A percentile compares a stretch with the other conserved stretches of the same genome.
Evolutionary conservation across 2,329 filamentous ascomycete genomes (phyloP).

Genomic region (Alternaria alternata): DNA sequence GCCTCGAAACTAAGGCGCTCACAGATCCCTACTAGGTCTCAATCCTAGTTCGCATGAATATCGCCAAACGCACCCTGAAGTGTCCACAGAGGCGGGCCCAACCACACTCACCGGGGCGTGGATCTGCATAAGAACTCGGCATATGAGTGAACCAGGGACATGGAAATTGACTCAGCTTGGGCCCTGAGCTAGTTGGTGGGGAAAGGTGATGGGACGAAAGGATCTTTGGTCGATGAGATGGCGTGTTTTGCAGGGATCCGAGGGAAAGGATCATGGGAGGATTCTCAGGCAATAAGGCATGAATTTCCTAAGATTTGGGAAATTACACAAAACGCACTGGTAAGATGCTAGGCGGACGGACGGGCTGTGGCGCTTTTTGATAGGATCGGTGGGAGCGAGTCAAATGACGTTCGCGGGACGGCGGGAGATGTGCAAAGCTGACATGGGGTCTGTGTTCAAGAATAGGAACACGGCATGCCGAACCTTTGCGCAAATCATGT

Average conservation of each 20-base stretch:
- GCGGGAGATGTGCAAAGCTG: constrained; percentile 10
- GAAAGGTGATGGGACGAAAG: neutral
- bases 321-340: constrained; percentile 2
- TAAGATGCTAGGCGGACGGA: neutral
- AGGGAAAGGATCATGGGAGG: neutral
- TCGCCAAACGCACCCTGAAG: constrained; percentile 6
- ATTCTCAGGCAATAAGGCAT: neutral
- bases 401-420: constrained; percentile 5
- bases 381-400: constrained; percentile 4
- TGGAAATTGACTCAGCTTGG: constrained; percentile 1
- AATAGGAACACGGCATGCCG: neutral
- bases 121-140: constrained; percentile 6
- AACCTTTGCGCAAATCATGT: neutral
- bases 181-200: neutral
- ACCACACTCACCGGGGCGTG: neutral
- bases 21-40: constrained; percentile 12
- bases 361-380: neutral
- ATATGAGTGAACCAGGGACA: neutral
- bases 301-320: constrained; percentile 2
- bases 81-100: neutral
- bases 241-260: constrained; percentile 1
- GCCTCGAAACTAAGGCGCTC: constrained; percentile 8
- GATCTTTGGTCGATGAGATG: constrained; percentile 2
- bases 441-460: neutral
- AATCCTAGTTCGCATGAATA: constrained; percentile 15